Base-by-base conservation (phyloP, 352 stramenopile genomes). In the Pythium rishiriense region DNA sequence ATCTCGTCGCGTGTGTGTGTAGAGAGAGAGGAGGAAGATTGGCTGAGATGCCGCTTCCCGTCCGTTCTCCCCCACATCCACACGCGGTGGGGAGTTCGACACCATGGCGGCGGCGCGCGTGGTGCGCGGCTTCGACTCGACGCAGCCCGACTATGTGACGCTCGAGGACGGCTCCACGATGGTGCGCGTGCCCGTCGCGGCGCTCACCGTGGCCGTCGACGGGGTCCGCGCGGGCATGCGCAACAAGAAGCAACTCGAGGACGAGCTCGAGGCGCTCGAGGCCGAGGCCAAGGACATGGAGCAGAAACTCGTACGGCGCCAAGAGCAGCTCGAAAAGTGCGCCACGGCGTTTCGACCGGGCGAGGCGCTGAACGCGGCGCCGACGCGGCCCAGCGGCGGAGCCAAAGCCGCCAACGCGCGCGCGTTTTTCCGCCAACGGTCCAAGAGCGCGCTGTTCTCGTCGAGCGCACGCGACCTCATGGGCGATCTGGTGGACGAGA, bases 261-360 rank as follows among this genome's bases (percentile, higher is more conserved):
- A 29, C 0, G 78, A 83, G 49, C 67, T 86, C 17, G 70, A 61
- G 26, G 48, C 54, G 9, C 50, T 65, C 7, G 80, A 83, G 42
- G 69, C 68, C 29, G 76, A 87, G 54, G 66, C 64, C 6, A 77
- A 72, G 29, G 62, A 58, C 33, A 66, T 82, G n/a, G 76, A 84
- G 51, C 28, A 73, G 14, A 76, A 79, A 57, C 58, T 86, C 26
- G 58, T 74, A 51, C 81, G 79, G 50, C 64, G 78, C 1, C 75
- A 87, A 28, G 70, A 84, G 4, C 78, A 88, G 53, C 48, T 88
- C n/a, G 81, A 88, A 17, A 74, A 69, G 47, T 85, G 73, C 50
- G 61, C 61, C 10, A 68, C 58, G 1, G 68, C 65, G 4, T 74
- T 74, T 17, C 76, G 76, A 1, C 55, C 68, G 0, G 65, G 75